phyloP scores from a whole-genome alignment of 208 protist species.

The Novymonas esmeraldas region DNA sequence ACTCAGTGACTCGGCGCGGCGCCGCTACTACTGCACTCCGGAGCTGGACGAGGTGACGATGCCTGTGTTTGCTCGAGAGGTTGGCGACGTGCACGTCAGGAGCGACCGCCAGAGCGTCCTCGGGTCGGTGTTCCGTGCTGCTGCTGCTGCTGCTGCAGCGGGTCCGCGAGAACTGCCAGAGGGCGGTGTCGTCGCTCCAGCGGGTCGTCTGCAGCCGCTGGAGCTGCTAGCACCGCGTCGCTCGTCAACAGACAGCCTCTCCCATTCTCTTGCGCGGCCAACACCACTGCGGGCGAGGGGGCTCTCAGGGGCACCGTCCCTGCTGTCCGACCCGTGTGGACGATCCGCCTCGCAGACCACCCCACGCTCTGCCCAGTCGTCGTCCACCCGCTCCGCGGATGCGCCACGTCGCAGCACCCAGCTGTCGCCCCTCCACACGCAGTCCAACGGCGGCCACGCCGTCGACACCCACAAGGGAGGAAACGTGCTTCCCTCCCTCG shows the following conservation, averaged over 20 bases:
- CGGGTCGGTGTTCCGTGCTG: neutral
- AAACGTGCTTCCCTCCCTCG: no score
- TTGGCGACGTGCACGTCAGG: conserved; percentile 13
- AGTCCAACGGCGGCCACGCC: no score
- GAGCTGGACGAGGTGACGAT: neutral
- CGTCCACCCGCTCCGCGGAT: neutral
- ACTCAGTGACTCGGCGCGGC: conserved; percentile 8
- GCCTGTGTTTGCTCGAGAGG: neutral
- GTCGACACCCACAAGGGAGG: no score
- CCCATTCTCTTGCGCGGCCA: no score
- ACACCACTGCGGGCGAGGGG: neutral
- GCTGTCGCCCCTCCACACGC: neutral
- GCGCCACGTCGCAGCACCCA: neutral
- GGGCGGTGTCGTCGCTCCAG: neutral
- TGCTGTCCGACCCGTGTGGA: neutral
- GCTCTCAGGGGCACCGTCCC: neutral
- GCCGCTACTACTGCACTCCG: conserved; percentile 10
- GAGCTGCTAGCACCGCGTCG: neutral
- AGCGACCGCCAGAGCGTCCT: neutral
- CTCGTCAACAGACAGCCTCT: neutral
- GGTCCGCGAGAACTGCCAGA: neutral
- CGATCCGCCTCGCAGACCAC: neutral
- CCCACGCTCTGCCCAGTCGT: no score
- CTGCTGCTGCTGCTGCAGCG: neutral
- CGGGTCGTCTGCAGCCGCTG: neutral